Base-by-base conservation (phyloP, 805 yeast species). In the Lipomyces lipofer region DNA sequence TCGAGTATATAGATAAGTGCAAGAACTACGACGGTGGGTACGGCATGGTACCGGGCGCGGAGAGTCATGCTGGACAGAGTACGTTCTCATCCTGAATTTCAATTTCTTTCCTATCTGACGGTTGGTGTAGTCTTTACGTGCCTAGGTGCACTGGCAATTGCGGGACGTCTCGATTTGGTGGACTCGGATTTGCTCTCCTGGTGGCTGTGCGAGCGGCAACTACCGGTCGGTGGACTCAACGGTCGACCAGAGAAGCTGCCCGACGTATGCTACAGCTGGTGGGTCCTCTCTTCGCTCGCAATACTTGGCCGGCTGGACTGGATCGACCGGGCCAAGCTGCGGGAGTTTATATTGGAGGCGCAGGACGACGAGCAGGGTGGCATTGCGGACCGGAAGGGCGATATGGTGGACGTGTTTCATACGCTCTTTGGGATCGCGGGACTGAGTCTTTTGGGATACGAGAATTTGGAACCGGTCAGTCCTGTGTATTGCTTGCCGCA, bases 161-260 rank as follows among this genome's bases (percentile, higher is more conserved):
- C 82, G 12, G 78, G 78, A 43, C 71, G 76, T 15, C 68, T 92
- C 22, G 82, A 86, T 62, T 71, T 69, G 1, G 69, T 75, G 43
- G 70, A 68, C 3, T 52, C 63, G 4, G 71, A 70, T 28, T 69
- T 78, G 44, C 74, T 88, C 10, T 83, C 84, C 2, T 82, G 86
- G 81, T 94, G 99, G 98, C 75, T 94, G 17, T 79, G 92, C 64
- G 98, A 94, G 67, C 75, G 99, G 54, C 99, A 94, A 69, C 79
- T 88, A 7, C 77, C 80, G 4, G 78, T 78, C 27, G 99, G 99
- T 4, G 99, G 99, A 0, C 75, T 94, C 51, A 94, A 94, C 66
- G 99, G 99, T 0, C 78, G 99, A 48, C 98, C 99, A 0, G 96
- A 94, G 58, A 94, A 94, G 68, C 72, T 91, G 17, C 97, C 98